phyloP scores from a whole-genome alignment of 352 stramenopile genomes.

The Phytophthora fragariae region DNA sequence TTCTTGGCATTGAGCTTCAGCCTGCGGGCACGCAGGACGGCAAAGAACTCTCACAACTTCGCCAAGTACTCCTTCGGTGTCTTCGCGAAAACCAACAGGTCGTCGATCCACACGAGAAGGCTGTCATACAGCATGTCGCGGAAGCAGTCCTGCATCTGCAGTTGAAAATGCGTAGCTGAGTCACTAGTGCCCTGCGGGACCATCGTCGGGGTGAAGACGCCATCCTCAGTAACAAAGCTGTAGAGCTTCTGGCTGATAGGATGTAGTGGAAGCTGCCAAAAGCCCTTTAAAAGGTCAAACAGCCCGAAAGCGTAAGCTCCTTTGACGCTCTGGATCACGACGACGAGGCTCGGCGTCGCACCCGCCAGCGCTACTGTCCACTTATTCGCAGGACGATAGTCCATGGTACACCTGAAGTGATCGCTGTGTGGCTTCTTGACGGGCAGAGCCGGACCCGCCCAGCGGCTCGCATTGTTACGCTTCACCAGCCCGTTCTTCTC shows the following conservation, averaged over 20 bases:
- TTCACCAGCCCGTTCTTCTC: not conserved
- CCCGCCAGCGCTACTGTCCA: not conserved
- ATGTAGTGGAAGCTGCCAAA: no score
- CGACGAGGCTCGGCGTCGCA: not conserved
- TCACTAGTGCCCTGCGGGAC: not conserved
- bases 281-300: no score
- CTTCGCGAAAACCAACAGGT: not conserved
- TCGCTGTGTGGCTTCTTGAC: not conserved
- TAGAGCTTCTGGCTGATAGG: no score
- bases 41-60: not conserved
- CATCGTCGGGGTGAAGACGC: not conserved
- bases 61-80: not conserved
- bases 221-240: no score
- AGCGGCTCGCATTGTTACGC: conserved; percentile 9
- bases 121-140: conserved; percentile 6
- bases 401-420: not conserved
- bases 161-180: conserved; percentile 4
- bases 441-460: not conserved
- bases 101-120: conserved; percentile 6
- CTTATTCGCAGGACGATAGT: conserved; percentile 7
- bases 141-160: conserved; percentile 10
- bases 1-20: no score
- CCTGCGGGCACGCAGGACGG: not conserved
- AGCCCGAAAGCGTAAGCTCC: not conserved
- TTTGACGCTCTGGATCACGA: not conserved